Evolutionary conservation across 805 yeast species (phyloP).

Genomic region (Kockiozyma suomiensis): DNA sequence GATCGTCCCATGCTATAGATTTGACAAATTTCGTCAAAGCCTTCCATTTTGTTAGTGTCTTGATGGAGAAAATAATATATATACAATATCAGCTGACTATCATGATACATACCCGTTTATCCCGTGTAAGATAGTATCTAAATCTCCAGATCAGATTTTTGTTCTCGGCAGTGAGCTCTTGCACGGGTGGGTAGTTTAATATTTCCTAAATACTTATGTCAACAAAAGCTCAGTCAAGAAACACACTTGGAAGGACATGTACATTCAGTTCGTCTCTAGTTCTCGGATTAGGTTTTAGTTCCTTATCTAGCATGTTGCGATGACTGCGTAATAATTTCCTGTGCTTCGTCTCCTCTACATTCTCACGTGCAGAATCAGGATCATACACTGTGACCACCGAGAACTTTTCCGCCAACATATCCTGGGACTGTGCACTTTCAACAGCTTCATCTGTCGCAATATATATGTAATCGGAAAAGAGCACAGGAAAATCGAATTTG

Average conservation of each 20-base stretch:
- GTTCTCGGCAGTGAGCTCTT: conserved; percentile 76
- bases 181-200: conserved; percentile 78
- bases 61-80: background rate
- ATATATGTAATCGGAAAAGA: conserved; percentile 61
- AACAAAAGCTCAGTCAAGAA: no score
- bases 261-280: conserved; percentile 70
- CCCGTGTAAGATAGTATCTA: conserved; percentile 74
- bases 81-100: background rate
- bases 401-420: conserved; percentile 15
- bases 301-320: conserved; percentile 76
- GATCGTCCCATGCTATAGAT: conserved; percentile 86
- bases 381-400: conserved; percentile 54
- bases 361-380: conserved; percentile 67
- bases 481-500: conserved; percentile 71
- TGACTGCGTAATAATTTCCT: conserved; percentile 83
- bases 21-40: conserved; percentile 81
- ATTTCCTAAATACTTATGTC: conserved; percentile 51
- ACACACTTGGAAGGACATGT: no score
- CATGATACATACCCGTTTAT: conserved; percentile 47
- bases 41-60: background rate
- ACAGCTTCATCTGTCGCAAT: conserved; percentile 16
- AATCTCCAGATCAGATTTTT: conserved; percentile 89
- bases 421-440: background rate
- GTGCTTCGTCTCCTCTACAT: conserved; percentile 87
- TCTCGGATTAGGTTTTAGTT: conserved; percentile 84